Percentiles rank a stretch among this genome's conserved stretches.
These are phyloP conservation scores for Phialophora tarda DNA, from an alignment of 2,329 filamentous ascomycete genomes.

Conservation along the genomic window DNA sequence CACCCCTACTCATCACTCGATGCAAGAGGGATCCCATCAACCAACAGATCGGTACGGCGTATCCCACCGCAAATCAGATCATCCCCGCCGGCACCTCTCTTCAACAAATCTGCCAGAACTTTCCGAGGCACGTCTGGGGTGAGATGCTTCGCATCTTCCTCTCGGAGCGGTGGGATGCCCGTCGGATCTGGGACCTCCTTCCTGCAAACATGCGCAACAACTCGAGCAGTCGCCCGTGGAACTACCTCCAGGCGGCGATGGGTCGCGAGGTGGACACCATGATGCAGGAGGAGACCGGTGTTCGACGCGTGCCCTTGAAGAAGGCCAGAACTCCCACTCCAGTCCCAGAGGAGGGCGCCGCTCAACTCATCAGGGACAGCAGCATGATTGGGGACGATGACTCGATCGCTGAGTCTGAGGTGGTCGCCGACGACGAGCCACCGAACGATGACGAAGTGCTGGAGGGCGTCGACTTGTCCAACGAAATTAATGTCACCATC, in stretches of 20 bases:
- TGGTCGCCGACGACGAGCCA: not conserved
- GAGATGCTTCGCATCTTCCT: constrained; percentile 34
- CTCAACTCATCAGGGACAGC: not conserved
- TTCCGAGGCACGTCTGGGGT: constrained; percentile 38
- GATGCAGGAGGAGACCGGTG: constrained; percentile 24
- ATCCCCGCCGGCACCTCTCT: constrained; percentile 33
- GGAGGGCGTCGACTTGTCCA: not conserved
- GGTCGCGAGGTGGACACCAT: constrained; percentile 34
- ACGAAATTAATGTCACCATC: not conserved
- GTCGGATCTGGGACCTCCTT: constrained; percentile 29
- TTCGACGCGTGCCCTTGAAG: constrained; percentile 2
- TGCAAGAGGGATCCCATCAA: constrained; percentile 6
- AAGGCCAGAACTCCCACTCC: not conserved
- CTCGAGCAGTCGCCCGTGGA: constrained; percentile 29
- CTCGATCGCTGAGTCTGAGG: not conserved
- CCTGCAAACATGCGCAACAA: constrained; percentile 25
- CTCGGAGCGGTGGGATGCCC: constrained; percentile 32
- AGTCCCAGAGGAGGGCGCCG: not conserved
- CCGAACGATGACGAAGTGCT: not conserved
- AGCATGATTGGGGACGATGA: not conserved
- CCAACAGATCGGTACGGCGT: not conserved
- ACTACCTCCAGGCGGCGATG: constrained; percentile 36
- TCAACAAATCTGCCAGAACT: constrained; percentile 26
- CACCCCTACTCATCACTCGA: constrained; percentile 10
- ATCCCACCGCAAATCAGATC: constrained; percentile 8